Conservation (phyloP, 2,329 filamentous ascomycete species). For the Microcyclospora tardicrescens region DNA sequence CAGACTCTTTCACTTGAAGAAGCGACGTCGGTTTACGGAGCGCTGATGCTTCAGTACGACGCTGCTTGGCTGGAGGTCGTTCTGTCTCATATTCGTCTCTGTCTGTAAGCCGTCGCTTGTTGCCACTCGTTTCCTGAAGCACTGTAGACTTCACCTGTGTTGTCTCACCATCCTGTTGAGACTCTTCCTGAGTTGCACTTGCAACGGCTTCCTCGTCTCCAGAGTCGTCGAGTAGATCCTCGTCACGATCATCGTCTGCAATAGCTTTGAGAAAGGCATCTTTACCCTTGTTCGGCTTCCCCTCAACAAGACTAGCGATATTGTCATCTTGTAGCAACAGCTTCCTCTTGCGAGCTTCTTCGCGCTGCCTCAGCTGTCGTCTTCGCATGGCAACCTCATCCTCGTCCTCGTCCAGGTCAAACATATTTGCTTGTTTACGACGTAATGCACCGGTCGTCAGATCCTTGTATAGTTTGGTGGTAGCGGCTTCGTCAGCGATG, state of each 20-base stretch:
- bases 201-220: conserved; percentile 34
- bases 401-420: conserved; percentile 69
- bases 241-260: conserved; percentile 58
- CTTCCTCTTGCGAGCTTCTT: conserved; percentile 85
- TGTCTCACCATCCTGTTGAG: conserved; percentile 5
- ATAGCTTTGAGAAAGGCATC: conserved; percentile 82
- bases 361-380: conserved; percentile 67
- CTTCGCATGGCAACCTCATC: conserved; percentile 66
- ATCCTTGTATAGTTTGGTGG: conserved; percentile 85
- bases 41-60: conserved; percentile 24
- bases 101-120: conserved; percentile 15
- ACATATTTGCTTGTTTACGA: conserved; percentile 56
- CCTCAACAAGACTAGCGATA: conserved; percentile 59
- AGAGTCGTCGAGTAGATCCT: conserved; percentile 45
- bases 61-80: conserved; percentile 26
- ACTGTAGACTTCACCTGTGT: background rate
- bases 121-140: conserved; percentile 18
- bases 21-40: conserved; percentile 56
- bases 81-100: conserved; percentile 15
- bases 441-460: conserved; percentile 80
- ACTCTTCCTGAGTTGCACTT: conserved; percentile 20
- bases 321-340: conserved; percentile 79
- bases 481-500: conserved; percentile 68
- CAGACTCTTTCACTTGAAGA: conserved; percentile 67
- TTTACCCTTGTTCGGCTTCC: conserved; percentile 48